Base-by-base conservation (phyloP, 176 grass and related monocot species). In the Puccinellia tenuiflora region DNA sequence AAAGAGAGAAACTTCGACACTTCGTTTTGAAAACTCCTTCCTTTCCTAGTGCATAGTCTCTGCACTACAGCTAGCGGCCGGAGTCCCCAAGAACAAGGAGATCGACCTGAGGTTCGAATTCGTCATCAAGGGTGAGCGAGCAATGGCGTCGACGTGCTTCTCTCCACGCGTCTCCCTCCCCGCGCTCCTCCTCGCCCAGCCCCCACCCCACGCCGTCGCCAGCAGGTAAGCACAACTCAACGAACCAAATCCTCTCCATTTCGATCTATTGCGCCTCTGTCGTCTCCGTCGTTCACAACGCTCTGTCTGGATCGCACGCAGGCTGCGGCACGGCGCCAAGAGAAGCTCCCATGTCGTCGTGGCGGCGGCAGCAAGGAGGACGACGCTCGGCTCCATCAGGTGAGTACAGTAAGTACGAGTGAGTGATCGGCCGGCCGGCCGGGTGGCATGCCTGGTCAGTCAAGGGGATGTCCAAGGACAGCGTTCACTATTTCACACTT, bases 81-180 rank as follows among this genome's bases (percentile, higher is more conserved):
- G 46, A 17, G 3, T 17, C 46, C 4, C 46, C 14, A 48, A 48
- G 46, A 48, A 48, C 45, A 47, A 47, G 14, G 14, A 0, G 45
- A 47, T 47, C 13, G 14, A 5, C 14, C 45, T 2, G 45, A 47
- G 3, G 45, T 47, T 47, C 45, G 45, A 47, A 16, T 47, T 47
- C 13, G 3, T 47, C 45, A 47, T 4, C 45, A 15, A 3, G 46
- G 17, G 46, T 15, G 46, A 48, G 45, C 43, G 13, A 47, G 39
- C 21, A 61, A 83, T 83, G 81, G 55, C 69, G 66, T 31, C 62
- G 53, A 55, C 39, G 52, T 33, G 47, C 57, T 64, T 40, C 55
- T 37, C 50, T 13, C 29, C 13, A 26, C 81, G 81, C 26, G 51
- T 62, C 68, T 73, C 79, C 79, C 48, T 71, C 65, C 34, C 70